Percentiles rank a stretch among this genome's conserved stretches.
These are phyloP conservation scores for Cordyceps farinosa DNA, from an alignment of 2,329 filamentous ascomycete species.

Conservation along the genomic window DNA sequence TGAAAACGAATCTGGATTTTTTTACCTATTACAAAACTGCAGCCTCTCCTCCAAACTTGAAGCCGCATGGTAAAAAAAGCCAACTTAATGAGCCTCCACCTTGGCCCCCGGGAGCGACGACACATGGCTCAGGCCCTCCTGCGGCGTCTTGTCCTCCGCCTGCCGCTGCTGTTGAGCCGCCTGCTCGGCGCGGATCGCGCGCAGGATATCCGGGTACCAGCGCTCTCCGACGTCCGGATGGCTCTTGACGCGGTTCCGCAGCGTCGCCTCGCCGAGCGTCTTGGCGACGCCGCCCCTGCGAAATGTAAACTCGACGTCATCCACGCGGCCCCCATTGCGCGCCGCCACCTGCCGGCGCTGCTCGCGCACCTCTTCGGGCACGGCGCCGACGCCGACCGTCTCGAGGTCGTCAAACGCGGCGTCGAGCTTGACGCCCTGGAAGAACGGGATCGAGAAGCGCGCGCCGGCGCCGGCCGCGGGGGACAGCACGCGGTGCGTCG, in stretches of 20 bases:
- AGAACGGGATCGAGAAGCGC: slow-evolving; percentile 79
- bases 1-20: not conserved
- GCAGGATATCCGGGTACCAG: slow-evolving; percentile 67
- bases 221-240: slow-evolving; percentile 82
- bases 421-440: slow-evolving; percentile 79
- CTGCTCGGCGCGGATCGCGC: slow-evolving; percentile 57
- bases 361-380: slow-evolving; percentile 60
- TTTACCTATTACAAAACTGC: not conserved
- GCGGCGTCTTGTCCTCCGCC: slow-evolving; percentile 11
- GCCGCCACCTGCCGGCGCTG: slow-evolving; percentile 58
- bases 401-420: slow-evolving; percentile 76
- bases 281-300: slow-evolving; percentile 62
- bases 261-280: slow-evolving; percentile 75
- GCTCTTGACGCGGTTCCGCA: slow-evolving; percentile 81
- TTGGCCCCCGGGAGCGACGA: slow-evolving; percentile 21
- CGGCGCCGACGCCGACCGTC: slow-evolving; percentile 49
- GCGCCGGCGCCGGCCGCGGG: slow-evolving; percentile 66
- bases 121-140: slow-evolving; percentile 17
- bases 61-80: not conserved
- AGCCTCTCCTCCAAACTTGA: not conserved
- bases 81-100: slow-evolving; percentile 32
- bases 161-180: slow-evolving; percentile 30
- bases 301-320: slow-evolving; percentile 87
- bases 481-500: slow-evolving; percentile 79
- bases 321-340: slow-evolving; percentile 54